Conservation (phyloP, 176 grass and related monocot species). For the Eragrostis nindensis region DNA sequence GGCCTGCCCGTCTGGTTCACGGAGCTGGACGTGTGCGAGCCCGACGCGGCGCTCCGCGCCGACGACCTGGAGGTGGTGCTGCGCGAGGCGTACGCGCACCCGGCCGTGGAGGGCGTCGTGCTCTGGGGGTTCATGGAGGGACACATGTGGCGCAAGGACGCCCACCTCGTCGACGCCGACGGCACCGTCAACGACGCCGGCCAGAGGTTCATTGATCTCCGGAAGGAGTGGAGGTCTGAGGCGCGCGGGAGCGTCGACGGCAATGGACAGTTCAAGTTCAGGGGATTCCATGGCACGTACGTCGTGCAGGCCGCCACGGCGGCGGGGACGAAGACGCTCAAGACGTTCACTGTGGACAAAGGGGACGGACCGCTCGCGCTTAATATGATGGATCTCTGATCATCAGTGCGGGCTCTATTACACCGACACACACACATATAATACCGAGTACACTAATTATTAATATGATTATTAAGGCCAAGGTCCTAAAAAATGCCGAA, state of each 20-base stretch:
- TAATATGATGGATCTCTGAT: background rate
- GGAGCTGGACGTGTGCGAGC: too few relatives aligned
- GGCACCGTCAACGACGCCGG: too few relatives aligned
- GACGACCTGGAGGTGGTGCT: constrained; percentile 73
- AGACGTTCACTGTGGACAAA: constrained; percentile 59
- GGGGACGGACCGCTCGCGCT: constrained; percentile 36
- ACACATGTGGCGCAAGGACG: constrained; percentile 41
- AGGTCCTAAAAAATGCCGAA: too few relatives aligned
- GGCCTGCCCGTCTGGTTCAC: background rate
- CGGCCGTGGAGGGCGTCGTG: constrained; percentile 64
- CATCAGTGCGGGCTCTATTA: too few relatives aligned
- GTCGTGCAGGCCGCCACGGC: constrained; percentile 32
- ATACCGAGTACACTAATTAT: too few relatives aligned
- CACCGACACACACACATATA: too few relatives aligned
- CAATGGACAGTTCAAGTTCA: constrained; percentile 58
- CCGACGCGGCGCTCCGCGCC: constrained; percentile 23
- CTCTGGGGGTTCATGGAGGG: constrained; percentile 81
- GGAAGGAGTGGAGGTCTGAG: constrained; percentile 59
- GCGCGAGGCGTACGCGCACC: constrained; percentile 72
- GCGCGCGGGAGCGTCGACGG: constrained; percentile 28
- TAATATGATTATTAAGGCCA: too few relatives aligned
- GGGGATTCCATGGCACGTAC: constrained; percentile 69
- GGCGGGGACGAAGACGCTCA: constrained; percentile 37
- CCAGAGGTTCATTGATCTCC: constrained; percentile 28
- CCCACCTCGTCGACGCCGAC: too few relatives aligned